These are phyloP conservation scores for Saksenaea vasiformis DNA, from an alignment of 371 early-diverging fungal species.

Conservation along the genomic window DNA sequence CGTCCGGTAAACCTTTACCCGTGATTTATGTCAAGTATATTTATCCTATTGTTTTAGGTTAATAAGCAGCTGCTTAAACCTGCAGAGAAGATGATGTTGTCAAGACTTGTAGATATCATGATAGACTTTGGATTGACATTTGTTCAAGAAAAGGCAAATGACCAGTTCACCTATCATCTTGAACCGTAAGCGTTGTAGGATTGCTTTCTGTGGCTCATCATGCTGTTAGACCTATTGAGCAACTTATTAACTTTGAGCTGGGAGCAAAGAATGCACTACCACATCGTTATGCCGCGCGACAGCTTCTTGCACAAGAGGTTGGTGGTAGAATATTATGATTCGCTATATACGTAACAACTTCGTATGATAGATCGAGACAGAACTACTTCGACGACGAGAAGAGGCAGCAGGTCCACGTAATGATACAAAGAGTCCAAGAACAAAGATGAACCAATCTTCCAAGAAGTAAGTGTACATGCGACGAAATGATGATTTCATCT, in stretches of 20 bases:
- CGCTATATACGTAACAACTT: not conserved
- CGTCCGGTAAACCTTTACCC: constrained; percentile 55
- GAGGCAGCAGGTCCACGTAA: constrained; percentile 20
- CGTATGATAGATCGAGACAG: constrained; percentile 56
- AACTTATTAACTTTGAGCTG: constrained; percentile 45
- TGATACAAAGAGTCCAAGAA: constrained; percentile 19
- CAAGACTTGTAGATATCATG: constrained; percentile 74
- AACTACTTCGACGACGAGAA: constrained; percentile 58
- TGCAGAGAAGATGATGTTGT: constrained; percentile 60
- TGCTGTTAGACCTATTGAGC: constrained; percentile 60
- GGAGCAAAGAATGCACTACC: constrained; percentile 51
- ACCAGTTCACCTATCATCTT: constrained; percentile 65
- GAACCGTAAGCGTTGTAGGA: constrained; percentile 78
- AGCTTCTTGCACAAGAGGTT: constrained; percentile 81
- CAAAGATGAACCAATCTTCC: constrained; percentile 3
- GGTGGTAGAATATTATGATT: not conserved
- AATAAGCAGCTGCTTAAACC: constrained; percentile 77
- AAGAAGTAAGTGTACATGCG: constrained; percentile 14
- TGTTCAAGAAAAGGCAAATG: constrained; percentile 71
- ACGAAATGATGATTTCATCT: constrained; percentile 5
- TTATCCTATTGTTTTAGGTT: constrained; percentile 35
- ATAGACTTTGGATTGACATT: constrained; percentile 74
- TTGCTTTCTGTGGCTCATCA: not conserved
- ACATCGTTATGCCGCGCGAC: constrained; percentile 72
- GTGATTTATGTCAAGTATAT: not conserved